Conservation (phyloP, 2,329 filamentous ascomycete genomes). For the Venturia effusa region DNA sequence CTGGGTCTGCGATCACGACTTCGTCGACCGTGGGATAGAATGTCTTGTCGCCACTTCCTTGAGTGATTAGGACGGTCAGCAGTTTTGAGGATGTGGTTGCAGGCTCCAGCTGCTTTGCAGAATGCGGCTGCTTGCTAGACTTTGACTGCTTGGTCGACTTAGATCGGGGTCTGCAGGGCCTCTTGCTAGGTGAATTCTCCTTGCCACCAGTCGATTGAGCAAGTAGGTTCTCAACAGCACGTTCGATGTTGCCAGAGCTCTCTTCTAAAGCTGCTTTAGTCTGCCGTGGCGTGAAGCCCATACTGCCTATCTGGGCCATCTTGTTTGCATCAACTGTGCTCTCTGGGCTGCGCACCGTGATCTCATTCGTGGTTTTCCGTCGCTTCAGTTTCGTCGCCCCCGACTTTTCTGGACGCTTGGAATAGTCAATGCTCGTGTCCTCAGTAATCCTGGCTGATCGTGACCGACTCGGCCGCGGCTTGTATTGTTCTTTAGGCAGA, state of each 20-base stretch:
- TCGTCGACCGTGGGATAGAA: neutral
- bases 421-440: slow-evolving; percentile 2
- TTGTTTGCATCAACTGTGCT: neutral
- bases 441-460: neutral
- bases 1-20: neutral
- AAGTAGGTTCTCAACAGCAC: neutral
- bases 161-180: neutral
- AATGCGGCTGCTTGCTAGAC: neutral
- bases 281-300: slow-evolving; percentile 7
- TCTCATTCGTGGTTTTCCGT: slow-evolving; percentile 4
- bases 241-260: neutral
- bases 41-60: neutral
- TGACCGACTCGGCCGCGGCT: slow-evolving; percentile 6
- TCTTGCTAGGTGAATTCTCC: slow-evolving; percentile 3
- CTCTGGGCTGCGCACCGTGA: neutral
- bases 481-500: slow-evolving; percentile 9
- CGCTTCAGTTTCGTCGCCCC: slow-evolving; percentile 2
- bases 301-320: slow-evolving; percentile 1
- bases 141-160: neutral
- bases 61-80: neutral
- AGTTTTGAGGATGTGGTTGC: neutral
- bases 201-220: neutral
- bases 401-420: neutral
- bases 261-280: neutral
- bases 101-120: neutral